Evolutionary conservation across 208 protist species (phyloP), one percentile per base, ranked within the genome.

Genomic region (Trypanosoma mega): DNA sequence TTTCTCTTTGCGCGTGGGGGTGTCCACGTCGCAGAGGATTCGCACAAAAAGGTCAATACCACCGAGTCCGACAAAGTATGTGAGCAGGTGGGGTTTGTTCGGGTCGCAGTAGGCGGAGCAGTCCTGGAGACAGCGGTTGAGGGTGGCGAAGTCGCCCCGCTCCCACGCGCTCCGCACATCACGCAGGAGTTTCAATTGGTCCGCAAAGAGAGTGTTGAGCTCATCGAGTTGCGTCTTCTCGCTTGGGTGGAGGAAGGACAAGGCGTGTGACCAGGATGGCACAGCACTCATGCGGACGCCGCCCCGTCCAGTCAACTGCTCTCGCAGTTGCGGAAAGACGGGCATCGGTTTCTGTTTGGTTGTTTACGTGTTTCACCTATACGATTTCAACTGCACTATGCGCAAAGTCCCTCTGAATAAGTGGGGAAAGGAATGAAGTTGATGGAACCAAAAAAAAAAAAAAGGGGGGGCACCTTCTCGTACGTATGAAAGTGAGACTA

Each of bases 21-120:
- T 58, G 12, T 78, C 68, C 16, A 84, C 60, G 33, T 87, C 80
- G 54, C 80, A 88, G 9, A 93, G 49, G 18, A 93, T 59, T 16
- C 69, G 66, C 37, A 82, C 71, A 69, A 90, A 80, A n/a, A 86
- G 36, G 30, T 84, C 75, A 34, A 89, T 68, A n/a, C 86, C 86
- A 29, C 82, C 82, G 51, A 75, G 64, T 7, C 74, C 76, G 5
- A 90, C 57, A 56, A 93, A 87, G 56, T 80, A 79, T 12, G 64
- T 66, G 0, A 82, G 59, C 26, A 74, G 56, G 26, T 79, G 66
- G 18, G 63, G 68, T 18, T 72, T 75, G n/a, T 68, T 68, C 1
- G 80, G 72, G 48, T 75, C 75, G 33, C 80, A 68, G 49, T 82
- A 77, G 11, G 75, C 59, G 23, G 72, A 60, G 45, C 72, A 83